Base-by-base conservation (phyloP, 306 rosid genomes). In the Vigna angularis region DNA sequence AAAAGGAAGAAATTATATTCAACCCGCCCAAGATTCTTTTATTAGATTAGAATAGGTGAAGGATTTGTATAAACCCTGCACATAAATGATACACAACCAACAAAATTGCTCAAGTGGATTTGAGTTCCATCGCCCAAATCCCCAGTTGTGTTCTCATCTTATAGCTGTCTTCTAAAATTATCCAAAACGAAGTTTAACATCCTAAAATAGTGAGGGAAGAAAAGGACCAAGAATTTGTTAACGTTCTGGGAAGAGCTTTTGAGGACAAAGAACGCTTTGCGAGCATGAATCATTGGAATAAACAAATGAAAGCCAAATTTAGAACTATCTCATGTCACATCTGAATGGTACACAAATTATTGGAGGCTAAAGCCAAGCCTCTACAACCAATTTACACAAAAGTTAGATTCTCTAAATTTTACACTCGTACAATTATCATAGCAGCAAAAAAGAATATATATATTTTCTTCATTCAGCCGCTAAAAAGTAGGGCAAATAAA, bases 351-450 rank as follows among this genome's bases (percentile, higher is more conserved):
- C 78, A 70, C 81, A 63, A 50, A 59, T 66, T 48, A 63, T 53
- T 34, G 30, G 73, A 66, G 83, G 74, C 80, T 66, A 30, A 79
- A 69, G 65, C 79, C 64, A 53, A 74, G 70, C 77, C 88, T 80
- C 86, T 80, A 69, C 78, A 81, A 74, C 62, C 77, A 80, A 79
- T 36, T 79, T 67, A 70, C 75, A 82, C 79, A 81, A 65, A 24
- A 59, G 26, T 71, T 72, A 79, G 49, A 83, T 52, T 55, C 26
- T 56, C 75, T 40, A 42, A 67, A 56, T 63, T 24, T 55, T 83
- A 58, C 81, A 44, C 22, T 44, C 7, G 7, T 56, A 73, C 36
- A 76, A 6, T 55, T 48, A 79, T 36, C 66, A 52, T 75, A 71
- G 20, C 66, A 17, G n/a, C 71, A 64, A 44, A 30, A 38, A 30